Evolutionary conservation across 352 stramenopile species (phyloP).

Genomic region (Globisporangium barbulae): DNA sequence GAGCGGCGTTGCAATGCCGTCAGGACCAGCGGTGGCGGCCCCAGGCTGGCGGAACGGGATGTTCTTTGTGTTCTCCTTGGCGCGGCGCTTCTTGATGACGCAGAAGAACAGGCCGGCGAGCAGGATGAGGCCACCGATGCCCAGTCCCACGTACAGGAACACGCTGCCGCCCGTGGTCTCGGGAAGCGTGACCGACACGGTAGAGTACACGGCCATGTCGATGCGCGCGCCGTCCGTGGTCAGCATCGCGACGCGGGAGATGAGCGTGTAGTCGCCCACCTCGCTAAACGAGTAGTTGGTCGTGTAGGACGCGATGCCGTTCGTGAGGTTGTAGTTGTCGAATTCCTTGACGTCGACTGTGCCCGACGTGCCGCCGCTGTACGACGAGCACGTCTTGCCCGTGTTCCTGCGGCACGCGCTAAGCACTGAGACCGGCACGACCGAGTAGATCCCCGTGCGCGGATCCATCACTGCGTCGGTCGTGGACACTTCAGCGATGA

Average conservation of each 20-base stretch:
- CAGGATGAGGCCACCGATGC: constrained; percentile 63
- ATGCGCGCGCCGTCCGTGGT: constrained; percentile 69
- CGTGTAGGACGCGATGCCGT: constrained; percentile 44
- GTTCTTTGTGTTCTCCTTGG: constrained; percentile 58
- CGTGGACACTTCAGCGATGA: constrained; percentile 67
- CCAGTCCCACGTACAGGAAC: constrained; percentile 74
- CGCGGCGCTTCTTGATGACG: constrained; percentile 62
- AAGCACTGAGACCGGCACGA: constrained; percentile 72
- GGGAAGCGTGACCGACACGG: constrained; percentile 50
- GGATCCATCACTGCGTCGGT: constrained; percentile 52
- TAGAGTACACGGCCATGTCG: constrained; percentile 83
- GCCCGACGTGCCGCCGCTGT: constrained; percentile 49
- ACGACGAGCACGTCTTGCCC: constrained; percentile 55
- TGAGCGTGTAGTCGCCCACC: constrained; percentile 61
- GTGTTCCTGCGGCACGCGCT: constrained; percentile 57
- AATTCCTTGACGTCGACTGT: constrained; percentile 53
- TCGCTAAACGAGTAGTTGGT: constrained; percentile 53
- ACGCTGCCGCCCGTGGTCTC: constrained; percentile 39
- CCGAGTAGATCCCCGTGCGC: constrained; percentile 46
- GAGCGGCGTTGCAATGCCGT: constrained; percentile 20
- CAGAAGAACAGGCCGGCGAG: constrained; percentile 63
- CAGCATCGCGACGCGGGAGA: constrained; percentile 67
- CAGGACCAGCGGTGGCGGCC: constrained; percentile 13
- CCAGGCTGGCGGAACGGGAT: constrained; percentile 72
- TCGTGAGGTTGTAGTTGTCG: constrained; percentile 64